phyloP scores from a whole-genome alignment of 1,139 yeast genomes.

The Taphrina populina region DNA sequence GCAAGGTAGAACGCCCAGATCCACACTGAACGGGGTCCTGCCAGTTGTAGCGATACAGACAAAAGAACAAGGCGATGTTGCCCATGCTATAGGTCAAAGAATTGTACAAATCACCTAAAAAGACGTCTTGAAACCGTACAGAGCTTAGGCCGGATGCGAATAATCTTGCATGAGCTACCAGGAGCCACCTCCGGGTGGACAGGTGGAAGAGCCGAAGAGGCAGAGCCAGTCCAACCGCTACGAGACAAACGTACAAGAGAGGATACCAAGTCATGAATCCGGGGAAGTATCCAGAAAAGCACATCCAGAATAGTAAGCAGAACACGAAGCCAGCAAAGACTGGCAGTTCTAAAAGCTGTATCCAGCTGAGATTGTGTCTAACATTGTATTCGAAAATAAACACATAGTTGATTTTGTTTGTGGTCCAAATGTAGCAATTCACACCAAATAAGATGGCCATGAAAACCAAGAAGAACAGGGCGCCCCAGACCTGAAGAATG shows the following conservation, averaged over 20 bases:
- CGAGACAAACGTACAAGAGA: constrained; percentile 65
- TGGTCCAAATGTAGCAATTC: constrained; percentile 70
- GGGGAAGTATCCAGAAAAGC: constrained; percentile 72
- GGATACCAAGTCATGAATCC: constrained; percentile 72
- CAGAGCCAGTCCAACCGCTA: constrained; percentile 53
- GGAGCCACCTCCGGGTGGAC: constrained; percentile 69
- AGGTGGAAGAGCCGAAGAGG: constrained; percentile 61
- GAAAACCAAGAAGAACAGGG: constrained; percentile 66
- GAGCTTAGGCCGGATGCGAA: constrained; percentile 83
- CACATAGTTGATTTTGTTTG: constrained; percentile 76
- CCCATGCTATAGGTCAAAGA: constrained; percentile 85
- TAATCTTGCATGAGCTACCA: constrained; percentile 69
- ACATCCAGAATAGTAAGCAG: constrained; percentile 62
- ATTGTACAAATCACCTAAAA: constrained; percentile 84
- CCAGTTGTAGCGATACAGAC: constrained; percentile 75
- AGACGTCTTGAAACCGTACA: constrained; percentile 91
- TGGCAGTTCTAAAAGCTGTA: constrained; percentile 55
- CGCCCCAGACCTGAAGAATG: constrained; percentile 87
- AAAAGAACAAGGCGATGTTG: constrained; percentile 78
- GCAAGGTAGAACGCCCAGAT: constrained; percentile 64
- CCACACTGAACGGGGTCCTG: constrained; percentile 59
- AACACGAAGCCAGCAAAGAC: constrained; percentile 57
- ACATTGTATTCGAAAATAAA: constrained; percentile 88
- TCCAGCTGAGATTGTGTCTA: constrained; percentile 64
- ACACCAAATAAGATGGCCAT: constrained; percentile 63